Evolutionary conservation across 2,329 filamentous ascomycete species (phyloP), one percentile per base, ranked within the genome.

Genomic region (Plenodomus lindquistii): DNA sequence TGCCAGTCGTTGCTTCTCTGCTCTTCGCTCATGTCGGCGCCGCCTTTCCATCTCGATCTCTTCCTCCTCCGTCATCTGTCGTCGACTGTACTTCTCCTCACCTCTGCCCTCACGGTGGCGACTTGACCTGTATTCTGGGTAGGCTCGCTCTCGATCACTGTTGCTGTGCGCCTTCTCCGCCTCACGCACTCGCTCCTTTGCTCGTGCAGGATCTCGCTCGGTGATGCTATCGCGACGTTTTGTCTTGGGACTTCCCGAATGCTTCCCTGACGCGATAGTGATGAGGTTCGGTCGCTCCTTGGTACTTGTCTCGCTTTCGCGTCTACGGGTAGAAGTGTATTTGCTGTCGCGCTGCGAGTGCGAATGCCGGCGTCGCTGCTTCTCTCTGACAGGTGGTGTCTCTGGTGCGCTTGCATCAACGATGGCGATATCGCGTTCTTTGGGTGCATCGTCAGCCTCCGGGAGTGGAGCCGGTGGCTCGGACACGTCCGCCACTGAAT

Each of bases 141-240:
- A 63, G 9, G 56, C 48, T 16, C 55, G 55, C 39, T 71, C 67
- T 40, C 59, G 64, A 36, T 62, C 62, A 31, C 66, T 63, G 37
- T 55, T 58, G 39, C 63, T 63, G 17, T 57, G 45, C 18, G 53
- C 42, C 36, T 59, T 62, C n/a, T 64, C 57, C 2, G 43, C 40
- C 18, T 66, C 65, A 18, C 55, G 57, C 2, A 52, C 29, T 31
- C 52, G 49, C 10, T 62, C 60, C 43, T 61, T 65, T 2, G 49
- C 57, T 42, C 52, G 57, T 8, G 42, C 45, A 18, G 52, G 19
- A 18, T 72, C 69, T 17, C 61, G 60, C 13, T 69, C 67, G 2
- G 66, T 66, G 29, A 68, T 64, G 43, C 67, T 70, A 42, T 71
- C 67, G 9, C 62, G 60, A 21, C 67, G 60, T 38, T 65, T 70